A percentile compares a stretch with the other conserved stretches of the same genome.
Conservation (phyloP, 768 basidiomycete genomes). For the Tulasnella sp. region DNA sequence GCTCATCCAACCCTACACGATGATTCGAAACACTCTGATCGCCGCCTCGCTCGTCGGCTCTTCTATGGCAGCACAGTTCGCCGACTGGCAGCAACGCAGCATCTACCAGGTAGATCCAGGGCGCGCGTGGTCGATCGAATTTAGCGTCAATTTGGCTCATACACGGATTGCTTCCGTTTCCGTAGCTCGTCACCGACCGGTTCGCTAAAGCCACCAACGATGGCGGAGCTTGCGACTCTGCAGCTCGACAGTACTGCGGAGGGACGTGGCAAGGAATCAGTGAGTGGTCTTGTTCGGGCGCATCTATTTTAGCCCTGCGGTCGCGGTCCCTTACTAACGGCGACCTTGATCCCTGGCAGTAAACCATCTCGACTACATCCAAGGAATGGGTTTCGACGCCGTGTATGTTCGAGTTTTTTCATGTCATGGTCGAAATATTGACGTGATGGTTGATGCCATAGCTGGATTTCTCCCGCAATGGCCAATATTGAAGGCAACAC, state of each 20-base stretch:
- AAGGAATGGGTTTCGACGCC: slow-evolving; percentile 25
- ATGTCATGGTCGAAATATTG: no score
- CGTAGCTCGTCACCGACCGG: slow-evolving; percentile 14
- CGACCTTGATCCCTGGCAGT: neutral
- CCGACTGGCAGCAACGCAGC: slow-evolving; percentile 13
- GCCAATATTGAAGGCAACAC: slow-evolving; percentile 71
- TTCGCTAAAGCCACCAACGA: slow-evolving; percentile 10
- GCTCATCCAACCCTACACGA: neutral
- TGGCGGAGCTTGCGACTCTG: slow-evolving; percentile 22
- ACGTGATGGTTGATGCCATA: neutral
- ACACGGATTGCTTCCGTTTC: neutral
- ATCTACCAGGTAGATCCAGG: slow-evolving; percentile 10
- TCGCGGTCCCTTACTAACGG: neutral
- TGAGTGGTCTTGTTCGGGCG: neutral
- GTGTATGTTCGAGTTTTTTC: neutral
- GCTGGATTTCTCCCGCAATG: slow-evolving; percentile 54
- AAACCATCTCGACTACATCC: slow-evolving; percentile 25
- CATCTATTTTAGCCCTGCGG: neutral
- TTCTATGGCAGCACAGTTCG: slow-evolving; percentile 2
- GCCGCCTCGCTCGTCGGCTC: slow-evolving; percentile 17
- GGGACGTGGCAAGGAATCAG: slow-evolving; percentile 29
- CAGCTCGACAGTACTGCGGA: slow-evolving; percentile 5
- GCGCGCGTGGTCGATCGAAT: no score
- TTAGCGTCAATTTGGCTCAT: neutral
- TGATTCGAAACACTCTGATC: neutral